Percentiles rank a stretch among this genome's conserved stretches.
These are phyloP conservation scores for Notholithocarpus densiflorus DNA, from an alignment of 306 rosid species.

Conservation along the genomic window DNA sequence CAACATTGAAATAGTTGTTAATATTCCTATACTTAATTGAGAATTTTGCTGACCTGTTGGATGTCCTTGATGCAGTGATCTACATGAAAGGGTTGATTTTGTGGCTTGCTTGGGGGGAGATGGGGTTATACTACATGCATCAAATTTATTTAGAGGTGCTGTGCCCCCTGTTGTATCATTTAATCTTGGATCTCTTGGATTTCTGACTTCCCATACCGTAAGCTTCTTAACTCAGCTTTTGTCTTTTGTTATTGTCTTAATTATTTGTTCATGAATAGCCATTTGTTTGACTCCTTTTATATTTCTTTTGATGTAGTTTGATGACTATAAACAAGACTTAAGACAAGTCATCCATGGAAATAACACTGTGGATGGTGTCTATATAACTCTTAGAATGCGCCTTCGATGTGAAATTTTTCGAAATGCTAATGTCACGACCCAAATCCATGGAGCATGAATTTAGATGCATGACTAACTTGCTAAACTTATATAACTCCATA, in stretches of 20 bases:
- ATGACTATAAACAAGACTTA: constrained; percentile 68
- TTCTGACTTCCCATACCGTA: constrained; percentile 88
- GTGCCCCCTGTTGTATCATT: constrained; percentile 95
- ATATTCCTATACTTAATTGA: constrained; percentile 17
- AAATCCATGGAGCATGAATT: too few relatives aligned
- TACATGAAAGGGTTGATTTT: constrained; percentile 95
- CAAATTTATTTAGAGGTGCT: constrained; percentile 85
- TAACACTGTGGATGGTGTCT: constrained; percentile 76
- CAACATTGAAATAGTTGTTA: constrained; percentile 5
- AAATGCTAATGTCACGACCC: too few relatives aligned
- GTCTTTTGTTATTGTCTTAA: constrained; percentile 14
- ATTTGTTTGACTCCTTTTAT: constrained; percentile 30
- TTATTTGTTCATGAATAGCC: not conserved
- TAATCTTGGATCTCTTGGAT: constrained; percentile 98
- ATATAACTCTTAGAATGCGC: constrained; percentile 97
- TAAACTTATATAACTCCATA: too few relatives aligned
- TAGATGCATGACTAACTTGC: too few relatives aligned
- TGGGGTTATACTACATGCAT: constrained; percentile 94
- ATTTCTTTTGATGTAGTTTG: constrained; percentile 56
- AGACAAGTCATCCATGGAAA: constrained; percentile 86
- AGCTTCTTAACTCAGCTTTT: constrained; percentile 33
- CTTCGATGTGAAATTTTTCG: constrained; percentile 89
- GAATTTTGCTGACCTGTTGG: constrained; percentile 28
- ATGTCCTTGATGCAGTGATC: constrained; percentile 60
- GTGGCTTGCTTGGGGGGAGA: constrained; percentile 99